Evolutionary conservation across 495 filamentous ascomycete species (phyloP), one percentile per base, ranked within the genome.

Genomic region (Penicillium diatomitis): DNA sequence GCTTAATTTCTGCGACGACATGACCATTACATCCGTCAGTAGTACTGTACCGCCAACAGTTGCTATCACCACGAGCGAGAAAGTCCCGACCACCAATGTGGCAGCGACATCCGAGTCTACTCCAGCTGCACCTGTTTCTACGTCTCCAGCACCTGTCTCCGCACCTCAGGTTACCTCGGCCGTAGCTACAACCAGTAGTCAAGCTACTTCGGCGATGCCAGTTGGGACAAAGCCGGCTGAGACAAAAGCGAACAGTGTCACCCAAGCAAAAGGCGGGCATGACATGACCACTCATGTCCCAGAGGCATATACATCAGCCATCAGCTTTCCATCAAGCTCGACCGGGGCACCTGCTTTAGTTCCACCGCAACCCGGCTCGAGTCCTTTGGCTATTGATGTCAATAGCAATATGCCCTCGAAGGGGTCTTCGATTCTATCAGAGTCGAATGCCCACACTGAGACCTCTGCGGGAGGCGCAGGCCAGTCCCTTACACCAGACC

Each of bases 1-100:
- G 35, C 38, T 60, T 38, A 45, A 57, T 32, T 60, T 40, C 30
- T 60, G 57, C 32, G 53, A 48, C 20, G 54, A 60, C 41, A 34
- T 44, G 45, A 46, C 44, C 4, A 46, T 53, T 5, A 49, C 40
- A 10, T 10, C 44, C 8, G 44, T 50, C 1, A 48, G 32, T 4
- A 52, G 11, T 9, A 27, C 28, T 2, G 8, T 12, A 12, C 36
- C 27, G 10, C 41, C 45, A n/a, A 49, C 53, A 32, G 28, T 37
- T 32, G 35, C 41, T 5, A 47, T 3, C 30, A 54, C 52, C 34
- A 50, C 41, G 7, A 32, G 30, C 8, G 6, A 27, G 31, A 41
- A 20, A 5, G 38, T 33, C 27, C 6, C 31, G 2, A 33, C 41
- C 3, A 44, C 30, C 31, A 44, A 30, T 2, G 10, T 11, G 2